These are phyloP conservation scores for Grigorovia humatica DNA, from an alignment of 805 yeast species.

Conservation along the genomic window DNA sequence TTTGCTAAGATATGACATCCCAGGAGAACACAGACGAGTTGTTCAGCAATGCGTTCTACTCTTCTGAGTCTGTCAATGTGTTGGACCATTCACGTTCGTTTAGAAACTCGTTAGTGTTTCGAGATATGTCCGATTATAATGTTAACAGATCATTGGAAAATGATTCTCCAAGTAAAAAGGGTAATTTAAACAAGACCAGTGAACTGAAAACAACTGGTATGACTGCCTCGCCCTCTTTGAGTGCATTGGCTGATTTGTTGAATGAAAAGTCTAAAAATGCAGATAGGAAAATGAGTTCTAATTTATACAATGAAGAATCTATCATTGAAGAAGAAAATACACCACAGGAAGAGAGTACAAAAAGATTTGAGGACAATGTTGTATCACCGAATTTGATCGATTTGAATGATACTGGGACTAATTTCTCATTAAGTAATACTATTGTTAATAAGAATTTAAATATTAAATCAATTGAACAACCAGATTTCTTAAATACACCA, in stretches of 20 bases:
- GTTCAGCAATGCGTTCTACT: constrained; percentile 21
- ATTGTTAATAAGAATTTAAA: neutral
- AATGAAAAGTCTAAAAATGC: constrained; percentile 29
- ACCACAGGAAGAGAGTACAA: constrained; percentile 4
- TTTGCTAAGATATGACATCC: neutral
- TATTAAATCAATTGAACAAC: constrained; percentile 14
- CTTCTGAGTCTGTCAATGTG: constrained; percentile 21
- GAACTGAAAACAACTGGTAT: constrained; percentile 27
- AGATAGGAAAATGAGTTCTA: constrained; percentile 15
- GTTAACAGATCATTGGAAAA: neutral
- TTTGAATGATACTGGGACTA: constrained; percentile 10
- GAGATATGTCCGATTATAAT: constrained; percentile 19
- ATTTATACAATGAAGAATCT: constrained; percentile 9
- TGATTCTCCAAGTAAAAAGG: neutral
- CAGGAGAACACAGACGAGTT: constrained; percentile 9
- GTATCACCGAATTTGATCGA: constrained; percentile 31
- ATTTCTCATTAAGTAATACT: neutral
- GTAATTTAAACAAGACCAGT: neutral
- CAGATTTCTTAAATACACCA: constrained; percentile 26
- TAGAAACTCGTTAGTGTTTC: constrained; percentile 25
- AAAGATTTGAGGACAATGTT: neutral
- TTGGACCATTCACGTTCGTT: constrained; percentile 27
- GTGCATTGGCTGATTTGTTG: constrained; percentile 33
- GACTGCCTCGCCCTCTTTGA: constrained; percentile 35
- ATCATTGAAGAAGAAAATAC: constrained; percentile 19